These are phyloP conservation scores for Calonectria multiphialidica DNA, from an alignment of 2,329 filamentous ascomycete species.

Conservation along the genomic window DNA sequence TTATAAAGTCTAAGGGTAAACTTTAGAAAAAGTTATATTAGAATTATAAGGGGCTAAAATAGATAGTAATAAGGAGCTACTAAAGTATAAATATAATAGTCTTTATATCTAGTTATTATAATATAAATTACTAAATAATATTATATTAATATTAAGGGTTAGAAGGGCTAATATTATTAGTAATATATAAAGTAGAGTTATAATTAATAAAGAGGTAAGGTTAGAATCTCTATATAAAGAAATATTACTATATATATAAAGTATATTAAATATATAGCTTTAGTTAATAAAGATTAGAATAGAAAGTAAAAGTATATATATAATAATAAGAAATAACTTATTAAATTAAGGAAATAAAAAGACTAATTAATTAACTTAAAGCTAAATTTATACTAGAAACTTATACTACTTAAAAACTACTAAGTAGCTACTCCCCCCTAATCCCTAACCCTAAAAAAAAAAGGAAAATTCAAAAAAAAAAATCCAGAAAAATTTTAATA, in stretches of 20 bases:
- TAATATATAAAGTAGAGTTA: not conserved
- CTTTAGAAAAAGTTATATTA: not conserved
- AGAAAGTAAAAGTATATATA: no score
- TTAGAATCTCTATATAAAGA: not conserved
- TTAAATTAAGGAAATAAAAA: no score
- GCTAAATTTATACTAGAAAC: no score
- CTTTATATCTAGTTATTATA: constrained; percentile 3
- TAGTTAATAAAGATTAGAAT: no score
- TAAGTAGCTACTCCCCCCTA: no score
- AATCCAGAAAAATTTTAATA: no score
- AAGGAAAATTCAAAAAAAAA: no score
- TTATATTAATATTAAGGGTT: not conserved
- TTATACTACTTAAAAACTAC: no score
- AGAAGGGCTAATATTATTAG: not conserved
- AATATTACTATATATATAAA: not conserved
- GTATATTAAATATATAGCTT: no score
- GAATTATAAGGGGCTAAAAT: not conserved
- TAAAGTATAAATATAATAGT: not conserved
- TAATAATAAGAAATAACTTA: no score
- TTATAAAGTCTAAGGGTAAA: constrained; percentile 6
- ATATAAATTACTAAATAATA: not conserved
- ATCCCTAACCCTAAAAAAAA: no score
- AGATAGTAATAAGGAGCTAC: not conserved
- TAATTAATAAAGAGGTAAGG: not conserved
- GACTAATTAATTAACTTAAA: no score